Evolutionary conservation across 306 rosid species (phyloP), one percentile per base, ranked within the genome.

Genomic region (Quercus parvula): DNA sequence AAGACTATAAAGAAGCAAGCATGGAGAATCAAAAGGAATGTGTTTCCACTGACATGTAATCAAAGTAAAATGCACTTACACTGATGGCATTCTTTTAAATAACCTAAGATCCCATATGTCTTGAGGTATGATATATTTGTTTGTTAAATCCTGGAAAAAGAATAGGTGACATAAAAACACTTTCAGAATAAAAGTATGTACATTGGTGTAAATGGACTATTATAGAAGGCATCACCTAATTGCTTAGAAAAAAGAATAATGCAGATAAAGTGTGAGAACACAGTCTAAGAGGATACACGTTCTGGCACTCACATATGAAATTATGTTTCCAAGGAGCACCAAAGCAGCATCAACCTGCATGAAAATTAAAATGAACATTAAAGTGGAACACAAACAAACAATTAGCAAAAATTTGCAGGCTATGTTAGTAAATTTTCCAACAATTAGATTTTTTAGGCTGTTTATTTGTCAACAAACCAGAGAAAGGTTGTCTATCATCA

Each of bases 101-200:
- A 92, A 79, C 76, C 87, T 87, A 81, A 92, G 94, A 73, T 94
- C 98, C 98, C 97, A 94, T 20, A 92, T 87, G 83, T 94, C 98
- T 87, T 87, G 97, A 84, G 97, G 94, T 79, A 92, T 82, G 22
- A 85, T 86, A 80, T 86, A 84, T 70, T 86, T 85, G 74, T 86
- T 85, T 52, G 85, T 61, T 71, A 80, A 74, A 83, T 90, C 98
- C 98, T 94, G 89, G 61, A 85, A 68, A 67, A 81, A 79, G 84
- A 84, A 84, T 35, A 77, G n/a, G 70, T 18, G 20, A 79, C 28
- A 74, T 83, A 25, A 89, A 81, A 76, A 80, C n/a, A 14, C 11
- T 67, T 10, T 41, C 33, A 30, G 57, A 62, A 10, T 3, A 9
- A 30, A 76, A 46, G 14, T 17, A 71, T 24, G 27, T 12, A 70